These are phyloP conservation scores for Teunomyces atbi DNA, from an alignment of 805 yeast genomes.

Conservation along the genomic window DNA sequence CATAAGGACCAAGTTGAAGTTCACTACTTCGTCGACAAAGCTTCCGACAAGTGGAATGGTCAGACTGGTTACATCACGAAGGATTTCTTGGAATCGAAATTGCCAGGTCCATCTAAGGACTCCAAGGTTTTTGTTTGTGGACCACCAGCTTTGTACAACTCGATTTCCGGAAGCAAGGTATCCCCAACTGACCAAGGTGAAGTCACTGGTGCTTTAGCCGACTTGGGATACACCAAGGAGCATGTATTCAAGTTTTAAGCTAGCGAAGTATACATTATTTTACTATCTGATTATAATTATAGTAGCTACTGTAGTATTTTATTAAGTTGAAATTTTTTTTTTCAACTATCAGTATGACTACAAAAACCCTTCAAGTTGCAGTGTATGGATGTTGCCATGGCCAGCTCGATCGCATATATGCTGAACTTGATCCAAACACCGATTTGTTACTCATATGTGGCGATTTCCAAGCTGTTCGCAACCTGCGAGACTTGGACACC, in stretches of 20 bases:
- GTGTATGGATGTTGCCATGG: constrained; percentile 94
- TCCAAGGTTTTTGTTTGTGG: constrained; percentile 85
- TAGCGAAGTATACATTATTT: not conserved
- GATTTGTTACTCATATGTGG: constrained; percentile 74
- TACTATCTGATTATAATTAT: too few species aligned
- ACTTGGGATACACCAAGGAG: constrained; percentile 82
- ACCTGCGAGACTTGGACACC: constrained; percentile 58
- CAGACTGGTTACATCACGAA: constrained; percentile 74
- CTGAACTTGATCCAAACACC: constrained; percentile 12
- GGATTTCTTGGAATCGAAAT: constrained; percentile 60
- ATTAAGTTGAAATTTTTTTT: not conserved
- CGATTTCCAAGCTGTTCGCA: constrained; percentile 83
- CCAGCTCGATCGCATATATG: constrained; percentile 59
- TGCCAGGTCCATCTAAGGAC: constrained; percentile 64
- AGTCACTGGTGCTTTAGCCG: constrained; percentile 81
- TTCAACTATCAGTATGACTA: constrained; percentile 7
- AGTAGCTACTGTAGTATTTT: too few species aligned
- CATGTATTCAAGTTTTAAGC: constrained; percentile 83
- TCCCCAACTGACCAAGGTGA: constrained; percentile 95
- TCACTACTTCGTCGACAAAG: constrained; percentile 76
- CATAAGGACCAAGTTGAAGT: constrained; percentile 78
- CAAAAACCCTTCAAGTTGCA: constrained; percentile 44
- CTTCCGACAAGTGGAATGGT: constrained; percentile 51
- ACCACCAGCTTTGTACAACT: constrained; percentile 87
- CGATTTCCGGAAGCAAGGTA: constrained; percentile 80